A percentile compares a stretch with the other conserved stretches of the same genome.
phyloP scores from a whole-genome alignment of 352 stramenopile species.

The Halophytophthora polymorphica region DNA sequence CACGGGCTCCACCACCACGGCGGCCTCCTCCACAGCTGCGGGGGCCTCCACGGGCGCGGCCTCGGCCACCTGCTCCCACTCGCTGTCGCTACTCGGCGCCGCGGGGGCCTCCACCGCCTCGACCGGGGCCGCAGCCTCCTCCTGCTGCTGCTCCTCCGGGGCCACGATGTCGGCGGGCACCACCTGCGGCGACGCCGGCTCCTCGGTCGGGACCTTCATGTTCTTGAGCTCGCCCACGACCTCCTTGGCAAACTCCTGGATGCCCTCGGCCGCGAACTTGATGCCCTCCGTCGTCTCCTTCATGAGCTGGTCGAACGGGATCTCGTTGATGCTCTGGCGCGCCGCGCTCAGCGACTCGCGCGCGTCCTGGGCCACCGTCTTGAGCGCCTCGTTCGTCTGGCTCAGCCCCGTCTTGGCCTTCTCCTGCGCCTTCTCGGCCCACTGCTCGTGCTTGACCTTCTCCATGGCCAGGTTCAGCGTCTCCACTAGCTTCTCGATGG shows the following conservation, averaged over 20 bases:
- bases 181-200: slow-evolving; percentile 16
- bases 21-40: slow-evolving; percentile 25
- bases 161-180: not conserved
- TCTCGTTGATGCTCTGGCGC: slow-evolving; percentile 67
- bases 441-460: slow-evolving; percentile 82
- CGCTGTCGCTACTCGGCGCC: slow-evolving; percentile 38
- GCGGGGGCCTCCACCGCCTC: slow-evolving; percentile 28
- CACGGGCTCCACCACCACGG: slow-evolving; percentile 37
- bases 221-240: slow-evolving; percentile 72
- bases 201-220: slow-evolving; percentile 28
- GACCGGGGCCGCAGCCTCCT: slow-evolving; percentile 16
- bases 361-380: slow-evolving; percentile 50
- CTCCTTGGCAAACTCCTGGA: slow-evolving; percentile 75
- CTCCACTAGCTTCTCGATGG: slow-evolving; percentile 79
- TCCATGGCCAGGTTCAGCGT: slow-evolving; percentile 76
- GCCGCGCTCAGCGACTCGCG: slow-evolving; percentile 50
- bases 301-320: slow-evolving; percentile 79
- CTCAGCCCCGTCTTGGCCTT: slow-evolving; percentile 48
- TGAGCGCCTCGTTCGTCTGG: slow-evolving; percentile 64
- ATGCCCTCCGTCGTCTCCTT: slow-evolving; percentile 77
- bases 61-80: slow-evolving; percentile 69
- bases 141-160: slow-evolving; percentile 25
- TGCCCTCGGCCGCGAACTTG: slow-evolving; percentile 71
- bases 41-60: slow-evolving; percentile 22
- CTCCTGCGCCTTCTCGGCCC: slow-evolving; percentile 52